Evolutionary conservation across 495 filamentous ascomycete species (phyloP).

Genomic region (Aspergillus leporis): DNA sequence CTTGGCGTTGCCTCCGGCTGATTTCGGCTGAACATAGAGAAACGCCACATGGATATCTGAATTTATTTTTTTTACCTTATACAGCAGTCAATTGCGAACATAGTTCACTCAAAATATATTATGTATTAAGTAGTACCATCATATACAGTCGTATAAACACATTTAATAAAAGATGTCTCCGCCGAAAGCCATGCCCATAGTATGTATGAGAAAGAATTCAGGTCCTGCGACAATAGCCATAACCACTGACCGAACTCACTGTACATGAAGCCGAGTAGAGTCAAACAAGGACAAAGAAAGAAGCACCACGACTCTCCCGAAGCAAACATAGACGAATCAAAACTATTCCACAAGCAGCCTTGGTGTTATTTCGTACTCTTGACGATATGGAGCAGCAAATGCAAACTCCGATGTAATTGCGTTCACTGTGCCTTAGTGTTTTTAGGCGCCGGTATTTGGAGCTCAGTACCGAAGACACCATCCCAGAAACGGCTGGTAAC

Average conservation of each 20-base stretch:
- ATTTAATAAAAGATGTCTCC: slow-evolving; percentile 4
- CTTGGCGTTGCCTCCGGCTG: slow-evolving; percentile 7
- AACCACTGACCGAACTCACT: slow-evolving; percentile 8
- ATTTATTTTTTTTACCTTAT: not conserved
- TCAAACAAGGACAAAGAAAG: slow-evolving; percentile 10
- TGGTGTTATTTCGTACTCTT: slow-evolving; percentile 27
- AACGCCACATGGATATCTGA: not conserved
- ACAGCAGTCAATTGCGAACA: not conserved
- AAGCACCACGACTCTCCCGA: slow-evolving; percentile 18
- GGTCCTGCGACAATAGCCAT: slow-evolving; percentile 5
- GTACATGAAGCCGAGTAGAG: slow-evolving; percentile 21
- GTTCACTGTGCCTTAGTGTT: slow-evolving; percentile 58
- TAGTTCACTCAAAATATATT: slow-evolving; percentile 20
- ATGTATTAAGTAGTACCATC: slow-evolving; percentile 34
- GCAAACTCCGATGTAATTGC: not conserved
- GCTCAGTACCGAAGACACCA: slow-evolving; percentile 82
- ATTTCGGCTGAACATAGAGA: slow-evolving; percentile 3
- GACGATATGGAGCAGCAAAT: slow-evolving; percentile 1
- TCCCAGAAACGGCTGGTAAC: slow-evolving; percentile 99
- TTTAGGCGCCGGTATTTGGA: slow-evolving; percentile 49
- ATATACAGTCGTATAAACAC: slow-evolving; percentile 28
- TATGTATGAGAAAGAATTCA: not conserved
- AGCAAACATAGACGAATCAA: slow-evolving; percentile 18
- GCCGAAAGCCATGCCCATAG: not conserved
- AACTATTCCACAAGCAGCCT: slow-evolving; percentile 20